Evolutionary conservation across 345 rosid species (phyloP).

Genomic region (Orychophragmus violaceus): DNA sequence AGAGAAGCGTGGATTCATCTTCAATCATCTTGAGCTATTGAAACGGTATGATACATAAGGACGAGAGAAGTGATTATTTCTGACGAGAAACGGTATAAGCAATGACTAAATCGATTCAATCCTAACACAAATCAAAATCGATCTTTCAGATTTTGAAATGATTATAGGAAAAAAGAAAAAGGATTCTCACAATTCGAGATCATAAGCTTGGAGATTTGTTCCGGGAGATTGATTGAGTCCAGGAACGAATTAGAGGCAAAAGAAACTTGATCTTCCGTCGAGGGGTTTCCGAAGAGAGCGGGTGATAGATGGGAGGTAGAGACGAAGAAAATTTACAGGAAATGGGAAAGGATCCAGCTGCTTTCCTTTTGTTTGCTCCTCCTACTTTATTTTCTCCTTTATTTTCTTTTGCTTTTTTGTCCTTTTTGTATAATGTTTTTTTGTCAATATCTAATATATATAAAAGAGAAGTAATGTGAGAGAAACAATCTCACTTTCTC

Average conservation of each 20-base stretch:
- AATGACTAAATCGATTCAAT: background rate
- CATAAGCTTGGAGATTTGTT: conserved; percentile 12
- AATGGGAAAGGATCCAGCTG: conserved; percentile 4
- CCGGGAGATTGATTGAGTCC: background rate
- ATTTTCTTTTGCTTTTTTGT: background rate
- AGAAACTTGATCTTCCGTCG: background rate
- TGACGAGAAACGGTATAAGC: background rate
- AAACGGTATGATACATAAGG: background rate
- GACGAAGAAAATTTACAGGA: conserved; percentile 13
- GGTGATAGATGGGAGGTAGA: background rate
- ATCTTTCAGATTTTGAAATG: background rate
- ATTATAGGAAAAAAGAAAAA: background rate
- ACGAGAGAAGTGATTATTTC: background rate
- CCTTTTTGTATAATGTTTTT: background rate
- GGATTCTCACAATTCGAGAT: conserved; percentile 24
- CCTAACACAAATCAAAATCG: conserved; percentile 4
- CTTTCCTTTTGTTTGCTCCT: conserved; percentile 17
- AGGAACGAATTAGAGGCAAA: conserved; percentile 2
- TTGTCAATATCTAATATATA: too few species aligned
- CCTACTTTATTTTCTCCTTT: background rate
- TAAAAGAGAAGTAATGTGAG: too few species aligned
- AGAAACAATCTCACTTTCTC: too few species aligned
- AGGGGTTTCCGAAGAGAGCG: conserved; percentile 15
- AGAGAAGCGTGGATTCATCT: background rate
- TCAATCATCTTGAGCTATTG: conserved; percentile 15